Base-by-base conservation (phyloP, 176 grass and related monocot genomes). In the Poa annua region DNA sequence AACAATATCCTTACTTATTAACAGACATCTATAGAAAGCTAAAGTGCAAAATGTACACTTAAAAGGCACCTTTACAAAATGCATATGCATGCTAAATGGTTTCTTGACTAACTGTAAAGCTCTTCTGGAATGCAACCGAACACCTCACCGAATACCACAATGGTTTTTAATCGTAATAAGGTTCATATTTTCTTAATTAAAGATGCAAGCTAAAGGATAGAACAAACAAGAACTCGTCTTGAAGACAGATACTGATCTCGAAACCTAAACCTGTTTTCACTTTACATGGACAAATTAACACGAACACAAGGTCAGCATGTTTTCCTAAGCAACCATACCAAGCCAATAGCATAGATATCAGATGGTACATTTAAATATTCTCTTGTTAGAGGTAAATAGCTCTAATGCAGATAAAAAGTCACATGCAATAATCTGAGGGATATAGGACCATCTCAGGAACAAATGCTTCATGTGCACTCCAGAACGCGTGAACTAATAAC, bases 311-410 rank as follows among this genome's bases (percentile, higher is more conserved):
- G 54, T 49, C 39, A 61, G 7, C 24, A 24, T 74, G 54, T 47
- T 74, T 74, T 34, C 53, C n/a, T 21, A 60, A 15, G 41, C 66
- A 82, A 82, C 2, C 12, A 81, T 44, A 81, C 15, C 9, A 71
- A 71, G 51, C 15, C 16, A 57, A 56, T 71, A 71, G 50, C 22
- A 19, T 20, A 19, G 66, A 59, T 57, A 48, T 71, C 16, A 71
- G n/a, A 48, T 15, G 44, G n/a, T 57, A 81, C 52, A 71, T 42
- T 69, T 56, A 57, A 44, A 55, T 82, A 15, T 64, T 42, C 24
- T 64, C 76, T 79, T 79, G 24, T 33, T 64, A 63, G 10, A 79
- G 36, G 55, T 62, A 68, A 50, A 81, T 44, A 55, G 49, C 49
- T 56, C 34, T 39, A 71, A 53, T 44, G 39, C 44, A 44, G 50